Conservation (phyloP, 169 alveolate species). For the Plasmodium billcollinsi region DNA sequence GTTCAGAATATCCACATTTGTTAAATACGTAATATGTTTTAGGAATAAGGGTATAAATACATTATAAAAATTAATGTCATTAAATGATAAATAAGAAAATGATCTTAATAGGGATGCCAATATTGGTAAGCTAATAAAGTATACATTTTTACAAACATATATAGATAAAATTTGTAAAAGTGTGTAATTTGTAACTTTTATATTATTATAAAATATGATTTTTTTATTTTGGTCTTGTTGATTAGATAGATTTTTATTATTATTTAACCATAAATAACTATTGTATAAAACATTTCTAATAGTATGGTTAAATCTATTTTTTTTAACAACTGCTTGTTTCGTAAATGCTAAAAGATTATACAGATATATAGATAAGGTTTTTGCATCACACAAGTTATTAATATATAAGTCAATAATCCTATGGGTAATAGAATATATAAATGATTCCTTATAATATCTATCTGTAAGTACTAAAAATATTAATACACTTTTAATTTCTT, state of each 20-base stretch:
- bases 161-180: conserved; percentile 62
- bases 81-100: conserved; percentile 50
- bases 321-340: conserved; percentile 24
- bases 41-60: conserved; percentile 68
- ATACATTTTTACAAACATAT: conserved; percentile 73
- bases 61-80: conserved; percentile 45
- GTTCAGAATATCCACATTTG: conserved; percentile 66
- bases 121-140: conserved; percentile 63
- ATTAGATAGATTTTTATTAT: conserved; percentile 9
- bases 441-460: conserved; percentile 52
- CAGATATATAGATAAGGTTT: conserved; percentile 23
- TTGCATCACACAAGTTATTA: conserved; percentile 34
- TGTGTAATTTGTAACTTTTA: conserved; percentile 51
- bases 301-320: conserved; percentile 74
- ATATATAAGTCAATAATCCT: conserved; percentile 59
- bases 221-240: conserved; percentile 17
- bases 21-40: conserved; percentile 40
- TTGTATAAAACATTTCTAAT: conserved; percentile 55
- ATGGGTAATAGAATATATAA: conserved; percentile 59
- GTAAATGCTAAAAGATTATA: conserved; percentile 44
- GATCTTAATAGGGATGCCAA: conserved; percentile 65
- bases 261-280: conserved; percentile 58
- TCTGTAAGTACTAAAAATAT: conserved; percentile 51
- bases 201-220: conserved; percentile 12
- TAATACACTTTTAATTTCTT: conserved; percentile 70